Conservation (phyloP, 2,329 filamentous ascomycete species). For the Aspergillus fischeri region DNA sequence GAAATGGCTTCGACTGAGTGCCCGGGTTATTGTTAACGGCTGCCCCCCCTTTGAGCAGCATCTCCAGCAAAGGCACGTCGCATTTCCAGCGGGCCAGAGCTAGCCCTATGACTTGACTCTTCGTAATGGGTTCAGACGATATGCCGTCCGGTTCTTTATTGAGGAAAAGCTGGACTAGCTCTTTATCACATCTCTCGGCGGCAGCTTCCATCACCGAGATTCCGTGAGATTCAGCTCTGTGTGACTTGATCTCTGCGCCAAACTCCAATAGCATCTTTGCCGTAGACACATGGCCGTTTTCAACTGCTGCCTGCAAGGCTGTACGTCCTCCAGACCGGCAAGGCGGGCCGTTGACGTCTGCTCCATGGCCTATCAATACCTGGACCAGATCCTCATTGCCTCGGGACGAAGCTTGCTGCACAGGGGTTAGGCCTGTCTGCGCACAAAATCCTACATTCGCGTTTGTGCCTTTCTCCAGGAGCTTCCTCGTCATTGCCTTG, state of each 20-base stretch:
- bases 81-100: background rate
- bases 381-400: conserved; percentile 1
- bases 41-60: conserved; percentile 8
- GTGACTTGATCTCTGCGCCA: too few species aligned
- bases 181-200: background rate
- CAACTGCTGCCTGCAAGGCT: conserved; percentile 32
- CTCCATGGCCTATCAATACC: conserved; percentile 12
- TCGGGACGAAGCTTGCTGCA: conserved; percentile 8
- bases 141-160: conserved; percentile 3
- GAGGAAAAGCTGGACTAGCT: conserved; percentile 10
- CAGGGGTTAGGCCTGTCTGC: background rate
- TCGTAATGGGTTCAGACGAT: conserved; percentile 6
- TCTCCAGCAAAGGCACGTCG: conserved; percentile 1
- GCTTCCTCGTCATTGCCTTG: conserved; percentile 5
- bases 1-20: background rate
- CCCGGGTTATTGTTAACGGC: background rate
- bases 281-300: conserved; percentile 15
- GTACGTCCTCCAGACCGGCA: conserved; percentile 18
- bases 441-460: conserved; percentile 7
- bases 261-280: background rate
- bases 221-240: too few species aligned
- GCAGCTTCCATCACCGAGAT: conserved; percentile 8
- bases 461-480: conserved; percentile 8
- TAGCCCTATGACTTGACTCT: conserved; percentile 1
- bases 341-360: conserved; percentile 4